These are phyloP conservation scores for Ilex paraguariensis DNA, from an alignment of 305 asterid species.

Conservation along the genomic window DNA sequence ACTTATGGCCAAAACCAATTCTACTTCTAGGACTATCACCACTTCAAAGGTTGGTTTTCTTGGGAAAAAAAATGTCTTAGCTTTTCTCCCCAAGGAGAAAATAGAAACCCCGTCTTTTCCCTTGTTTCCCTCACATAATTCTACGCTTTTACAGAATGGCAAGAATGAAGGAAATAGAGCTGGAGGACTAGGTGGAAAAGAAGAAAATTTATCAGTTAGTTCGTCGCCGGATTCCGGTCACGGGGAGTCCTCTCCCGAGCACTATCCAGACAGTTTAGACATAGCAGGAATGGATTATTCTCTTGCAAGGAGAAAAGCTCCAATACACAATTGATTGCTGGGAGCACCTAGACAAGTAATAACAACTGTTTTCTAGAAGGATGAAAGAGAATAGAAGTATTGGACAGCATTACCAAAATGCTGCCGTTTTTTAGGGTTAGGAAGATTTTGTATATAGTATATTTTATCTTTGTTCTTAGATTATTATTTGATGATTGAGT, in stretches of 20 bases:
- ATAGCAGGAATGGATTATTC: constrained; percentile 79
- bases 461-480: constrained; percentile 12
- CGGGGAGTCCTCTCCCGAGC: constrained; percentile 9
- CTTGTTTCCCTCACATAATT: constrained; percentile 8
- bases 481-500: constrained; percentile 21
- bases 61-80: too few relatives aligned
- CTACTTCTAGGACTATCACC: constrained; percentile 29
- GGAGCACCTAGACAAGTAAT: background rate
- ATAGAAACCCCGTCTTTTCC: background rate
- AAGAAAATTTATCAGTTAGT: constrained; percentile 14
- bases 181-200: constrained; percentile 12
- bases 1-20: constrained; percentile 31
- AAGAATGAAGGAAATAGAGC: constrained; percentile 30
- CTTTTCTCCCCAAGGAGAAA: too few relatives aligned
- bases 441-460: constrained; percentile 32
- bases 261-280: constrained; percentile 38
- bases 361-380: background rate
- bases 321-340: constrained; percentile 53
- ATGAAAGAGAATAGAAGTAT: background rate
- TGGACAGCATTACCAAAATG: constrained; percentile 45
- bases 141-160: constrained; percentile 30
- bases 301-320: constrained; percentile 63
- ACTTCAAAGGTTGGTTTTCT: constrained; percentile 52
- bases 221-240: constrained; percentile 11
- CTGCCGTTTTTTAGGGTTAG: constrained; percentile 37